Base-by-base conservation (phyloP, 2,329 filamentous ascomycete genomes). In the Clonostachys rhizophaga region DNA sequence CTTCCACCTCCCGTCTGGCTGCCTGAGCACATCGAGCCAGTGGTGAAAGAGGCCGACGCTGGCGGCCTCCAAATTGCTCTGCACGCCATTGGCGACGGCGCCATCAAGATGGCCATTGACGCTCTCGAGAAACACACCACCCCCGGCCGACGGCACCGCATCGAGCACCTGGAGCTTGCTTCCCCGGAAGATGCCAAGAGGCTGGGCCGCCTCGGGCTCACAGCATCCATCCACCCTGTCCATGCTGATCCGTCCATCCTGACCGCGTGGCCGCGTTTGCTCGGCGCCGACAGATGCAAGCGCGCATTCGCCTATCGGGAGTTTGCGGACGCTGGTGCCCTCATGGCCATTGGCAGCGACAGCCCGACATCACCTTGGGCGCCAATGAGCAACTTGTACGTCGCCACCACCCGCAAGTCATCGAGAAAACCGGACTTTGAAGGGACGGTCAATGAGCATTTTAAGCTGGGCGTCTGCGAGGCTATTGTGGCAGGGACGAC, bases 151-250 rank as follows among this genome's bases (percentile, higher is more conserved):
- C 69, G 82, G 6, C 81, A 83, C 47, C 72, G 81, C 20, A 80
- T 85, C 55, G 81, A 85, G 61, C 82, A 86, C 55, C 64, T 86
- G 7, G 82, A 86, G 59, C 68, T 84, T 33, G 70, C 79, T 1
- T 70, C 70, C 0, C 70, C 72, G 2, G 68, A 70, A 48, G 81
- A 84, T 54, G 81, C 77, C 1, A 67, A 64, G 16, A 67, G 81
- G 1, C 68, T 86, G 3, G 81, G 79, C 1, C 54, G 63, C 18
- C 63, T 81, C 2, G 78, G 80, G 42, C 78, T 85, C 62, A 80
- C 76, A 5, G 78, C 78, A 0, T 78, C 74, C 3, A 68, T 81
- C 34, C 76, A 81, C 52, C 74, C 78, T 0, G 76, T 80, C 5
- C 78, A 81, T 50, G 68, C 75, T 16, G 76, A 80, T 50, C 81